Conservation (phyloP, 2,329 filamentous ascomycete species). For the Cladosporium sp. region DNA sequence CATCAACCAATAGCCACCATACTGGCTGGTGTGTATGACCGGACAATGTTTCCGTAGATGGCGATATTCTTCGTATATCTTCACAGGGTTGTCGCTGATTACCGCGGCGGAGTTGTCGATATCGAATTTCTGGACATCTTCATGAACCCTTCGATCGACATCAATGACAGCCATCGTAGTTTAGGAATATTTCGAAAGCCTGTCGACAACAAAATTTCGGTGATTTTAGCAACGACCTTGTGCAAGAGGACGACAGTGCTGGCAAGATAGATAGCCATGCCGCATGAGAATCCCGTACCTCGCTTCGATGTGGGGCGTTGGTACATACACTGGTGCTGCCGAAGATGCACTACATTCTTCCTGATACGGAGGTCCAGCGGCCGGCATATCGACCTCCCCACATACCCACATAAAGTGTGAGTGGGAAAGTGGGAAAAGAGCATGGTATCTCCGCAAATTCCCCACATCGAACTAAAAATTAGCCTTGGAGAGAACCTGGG, state of each 20-base stretch:
- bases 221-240: not conserved
- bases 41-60: slow-evolving; percentile 1
- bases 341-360: not conserved
- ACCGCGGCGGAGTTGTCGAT: slow-evolving; percentile 8
- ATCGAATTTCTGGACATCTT: not conserved
- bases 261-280: not conserved
- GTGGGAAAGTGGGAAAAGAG: slow-evolving; percentile 3
- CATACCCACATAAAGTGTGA: not conserved
- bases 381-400: not conserved
- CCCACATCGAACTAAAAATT: not conserved
- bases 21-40: slow-evolving; percentile 1
- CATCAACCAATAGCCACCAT: slow-evolving; percentile 10
- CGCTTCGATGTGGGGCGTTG: not conserved
- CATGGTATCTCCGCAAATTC: not conserved
- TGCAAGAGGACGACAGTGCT: not conserved
- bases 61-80: slow-evolving; percentile 9
- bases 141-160: not conserved
- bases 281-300: not conserved
- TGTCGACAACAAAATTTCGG: not conserved
- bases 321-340: not conserved
- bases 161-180: not conserved
- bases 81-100: not conserved
- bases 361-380: not conserved
- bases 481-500: not conserved
- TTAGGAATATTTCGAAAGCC: not conserved